A percentile compares a stretch with the other conserved stretches of the same genome.
Evolutionary conservation across 352 stramenopile species (phyloP).

Genomic region (Phytophthora boehmeriae): DNA sequence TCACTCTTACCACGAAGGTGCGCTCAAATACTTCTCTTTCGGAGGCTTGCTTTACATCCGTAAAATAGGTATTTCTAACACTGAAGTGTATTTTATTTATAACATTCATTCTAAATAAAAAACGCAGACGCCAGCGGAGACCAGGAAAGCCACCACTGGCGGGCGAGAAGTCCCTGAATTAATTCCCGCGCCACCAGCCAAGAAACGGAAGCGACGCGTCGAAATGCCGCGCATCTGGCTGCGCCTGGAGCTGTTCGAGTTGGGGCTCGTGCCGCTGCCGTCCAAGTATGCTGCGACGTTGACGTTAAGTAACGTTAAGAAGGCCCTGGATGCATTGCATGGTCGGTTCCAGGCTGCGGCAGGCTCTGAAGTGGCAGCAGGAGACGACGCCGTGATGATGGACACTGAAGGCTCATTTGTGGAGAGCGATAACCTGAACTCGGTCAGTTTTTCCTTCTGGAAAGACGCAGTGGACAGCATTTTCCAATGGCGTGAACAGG

Average conservation of each 20-base stretch:
- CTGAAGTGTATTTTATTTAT: no score
- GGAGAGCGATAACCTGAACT: constrained; percentile 69
- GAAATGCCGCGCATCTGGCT: constrained; percentile 78
- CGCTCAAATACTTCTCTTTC: constrained; percentile 1
- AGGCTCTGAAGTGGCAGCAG: constrained; percentile 12
- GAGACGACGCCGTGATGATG: constrained; percentile 53
- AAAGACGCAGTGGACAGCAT: constrained; percentile 60
- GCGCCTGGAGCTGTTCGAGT: constrained; percentile 86
- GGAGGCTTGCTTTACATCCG: no score
- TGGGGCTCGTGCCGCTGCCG: constrained; percentile 74
- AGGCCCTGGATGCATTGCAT: constrained; percentile 65
- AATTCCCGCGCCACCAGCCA: constrained; percentile 37
- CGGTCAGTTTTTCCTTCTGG: constrained; percentile 64
- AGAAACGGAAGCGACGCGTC: constrained; percentile 39
- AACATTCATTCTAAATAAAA: no score
- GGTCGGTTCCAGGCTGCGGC: constrained; percentile 37
- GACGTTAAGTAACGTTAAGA: constrained; percentile 66
- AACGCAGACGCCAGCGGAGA: constrained; percentile 37
- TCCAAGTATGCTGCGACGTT: constrained; percentile 71
- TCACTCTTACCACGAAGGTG: constrained; percentile 44
- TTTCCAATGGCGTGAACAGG: constrained; percentile 82
- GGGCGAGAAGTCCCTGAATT: constrained; percentile 37
- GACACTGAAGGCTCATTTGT: constrained; percentile 39
- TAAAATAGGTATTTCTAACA: constrained; percentile 5
- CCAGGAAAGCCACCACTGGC: constrained; percentile 36